phyloP scores from a whole-genome alignment of 1,284 basidiomycete species.

The Sporisorium reilianum region DNA sequence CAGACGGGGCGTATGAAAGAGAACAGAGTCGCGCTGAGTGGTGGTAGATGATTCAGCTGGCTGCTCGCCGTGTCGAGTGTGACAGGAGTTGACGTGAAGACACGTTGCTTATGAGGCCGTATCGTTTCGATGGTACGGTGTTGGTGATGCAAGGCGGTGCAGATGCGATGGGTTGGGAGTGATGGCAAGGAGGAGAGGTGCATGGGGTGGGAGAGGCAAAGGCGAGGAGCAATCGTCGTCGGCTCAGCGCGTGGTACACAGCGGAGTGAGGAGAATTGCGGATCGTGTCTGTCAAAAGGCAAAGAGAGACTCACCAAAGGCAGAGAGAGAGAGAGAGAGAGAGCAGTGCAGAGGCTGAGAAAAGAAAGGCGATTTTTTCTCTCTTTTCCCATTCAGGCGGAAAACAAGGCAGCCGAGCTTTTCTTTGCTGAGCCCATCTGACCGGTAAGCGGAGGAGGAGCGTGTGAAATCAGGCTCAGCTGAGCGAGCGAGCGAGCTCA shows the following conservation, averaged over 20 bases:
- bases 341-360: not conserved
- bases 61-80: not conserved
- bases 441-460: conserved; percentile 1
- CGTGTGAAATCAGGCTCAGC: not conserved
- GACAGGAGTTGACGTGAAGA: not conserved
- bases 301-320: not conserved
- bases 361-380: not conserved
- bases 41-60: not conserved
- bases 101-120: not conserved
- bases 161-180: not conserved
- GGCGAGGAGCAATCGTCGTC: not conserved
- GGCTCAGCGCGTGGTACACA: conserved; percentile 4
- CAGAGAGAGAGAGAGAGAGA: not conserved
- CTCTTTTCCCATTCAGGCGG: not conserved
- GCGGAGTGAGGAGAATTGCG: conserved; percentile 1
- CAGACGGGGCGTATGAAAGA: not conserved
- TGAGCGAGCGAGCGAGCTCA: too few species aligned
- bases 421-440: conserved; percentile 2
- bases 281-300: not conserved
- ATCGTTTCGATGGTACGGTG: not conserved
- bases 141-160: not conserved
- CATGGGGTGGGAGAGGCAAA: not conserved
- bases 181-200: not conserved
- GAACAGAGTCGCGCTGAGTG: not conserved
- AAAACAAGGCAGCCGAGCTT: conserved; percentile 1